Percentiles rank a stretch among this genome's conserved stretches.
phyloP scores from a whole-genome alignment of 176 grass and related monocot species.

The Hyparrhenia diplandra region DNA sequence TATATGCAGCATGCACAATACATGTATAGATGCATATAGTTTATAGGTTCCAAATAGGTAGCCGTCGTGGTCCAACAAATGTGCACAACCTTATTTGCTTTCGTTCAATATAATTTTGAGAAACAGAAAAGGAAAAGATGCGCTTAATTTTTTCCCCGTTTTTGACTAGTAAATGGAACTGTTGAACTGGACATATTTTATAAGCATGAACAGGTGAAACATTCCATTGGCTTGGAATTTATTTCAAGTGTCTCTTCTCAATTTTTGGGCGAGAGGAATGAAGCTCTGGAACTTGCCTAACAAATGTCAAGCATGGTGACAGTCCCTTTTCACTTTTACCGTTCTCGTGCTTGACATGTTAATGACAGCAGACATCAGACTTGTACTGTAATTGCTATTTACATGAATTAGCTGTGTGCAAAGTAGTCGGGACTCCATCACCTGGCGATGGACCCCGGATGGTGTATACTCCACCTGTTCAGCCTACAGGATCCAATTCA shows the following conservation, averaged over 20 bases:
- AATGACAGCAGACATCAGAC: not conserved
- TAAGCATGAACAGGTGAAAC: not conserved
- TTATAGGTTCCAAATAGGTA: slow-evolving; percentile 7
- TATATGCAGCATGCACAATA: not conserved
- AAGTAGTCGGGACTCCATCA: too few relatives aligned
- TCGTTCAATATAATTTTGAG: not conserved
- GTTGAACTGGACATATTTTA: not conserved
- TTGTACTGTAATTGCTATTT: too few relatives aligned
- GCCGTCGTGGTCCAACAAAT: slow-evolving; percentile 36
- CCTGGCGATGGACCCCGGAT: too few relatives aligned
- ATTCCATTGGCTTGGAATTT: not conserved
- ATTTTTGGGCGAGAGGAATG: not conserved
- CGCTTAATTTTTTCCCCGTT: too few relatives aligned
- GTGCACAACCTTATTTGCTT: not conserved
- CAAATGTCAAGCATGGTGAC: not conserved
- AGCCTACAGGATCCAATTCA: too few relatives aligned
- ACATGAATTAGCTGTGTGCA: too few relatives aligned
- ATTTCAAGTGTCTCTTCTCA: not conserved
- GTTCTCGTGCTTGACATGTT: not conserved
- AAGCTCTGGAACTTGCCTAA: not conserved
- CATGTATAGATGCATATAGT: slow-evolving; percentile 25
- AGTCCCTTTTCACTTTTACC: not conserved
- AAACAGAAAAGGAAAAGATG: not conserved
- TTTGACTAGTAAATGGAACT: slow-evolving; percentile 7
- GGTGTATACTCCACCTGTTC: too few relatives aligned